Conservation (phyloP, 768 basidiomycete genomes). For the Pholiota conissans region DNA sequence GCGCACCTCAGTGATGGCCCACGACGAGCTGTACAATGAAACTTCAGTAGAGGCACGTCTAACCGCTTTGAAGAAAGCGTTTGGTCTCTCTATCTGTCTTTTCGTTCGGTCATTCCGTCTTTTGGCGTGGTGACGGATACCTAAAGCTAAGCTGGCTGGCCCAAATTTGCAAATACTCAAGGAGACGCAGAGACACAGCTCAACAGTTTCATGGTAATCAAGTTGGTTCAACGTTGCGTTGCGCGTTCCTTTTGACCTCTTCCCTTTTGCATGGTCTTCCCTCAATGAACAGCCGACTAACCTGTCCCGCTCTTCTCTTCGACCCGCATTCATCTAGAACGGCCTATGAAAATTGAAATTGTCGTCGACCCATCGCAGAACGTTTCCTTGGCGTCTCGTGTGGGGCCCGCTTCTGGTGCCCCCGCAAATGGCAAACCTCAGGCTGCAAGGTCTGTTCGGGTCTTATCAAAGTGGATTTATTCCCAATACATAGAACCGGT, state of each 20-base stretch:
- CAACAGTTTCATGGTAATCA: conserved; percentile 37
- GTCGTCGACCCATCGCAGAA: conserved; percentile 82
- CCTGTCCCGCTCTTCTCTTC: conserved; percentile 43
- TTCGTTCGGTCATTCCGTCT: conserved; percentile 25
- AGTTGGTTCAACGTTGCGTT: conserved; percentile 28
- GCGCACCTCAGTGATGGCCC: neutral
- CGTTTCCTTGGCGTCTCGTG: conserved; percentile 77
- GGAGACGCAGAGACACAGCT: conserved; percentile 38
- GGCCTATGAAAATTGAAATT: conserved; percentile 98
- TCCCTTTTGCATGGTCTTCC: conserved; percentile 39
- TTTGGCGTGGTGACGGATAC: conserved; percentile 7
- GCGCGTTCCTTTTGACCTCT: conserved; percentile 37
- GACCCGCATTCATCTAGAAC: conserved; percentile 57
- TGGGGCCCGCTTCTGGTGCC: conserved; percentile 68
- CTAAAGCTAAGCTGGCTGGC: conserved; percentile 1
- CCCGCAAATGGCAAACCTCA: conserved; percentile 31
- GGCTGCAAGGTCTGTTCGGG: conserved; percentile 29
- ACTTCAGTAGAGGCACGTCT: conserved; percentile 22
- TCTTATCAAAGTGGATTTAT: conserved; percentile 4
- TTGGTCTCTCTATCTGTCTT: conserved; percentile 25
- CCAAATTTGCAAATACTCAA: conserved; percentile 6
- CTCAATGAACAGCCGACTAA: conserved; percentile 49
- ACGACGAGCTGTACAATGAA: conserved; percentile 10
- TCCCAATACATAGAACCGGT: conserved; percentile 27
- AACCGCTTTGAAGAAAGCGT: conserved; percentile 20